Conservation (phyloP, 805 yeast genomes). For the Saccharomyces eubayanus region DNA sequence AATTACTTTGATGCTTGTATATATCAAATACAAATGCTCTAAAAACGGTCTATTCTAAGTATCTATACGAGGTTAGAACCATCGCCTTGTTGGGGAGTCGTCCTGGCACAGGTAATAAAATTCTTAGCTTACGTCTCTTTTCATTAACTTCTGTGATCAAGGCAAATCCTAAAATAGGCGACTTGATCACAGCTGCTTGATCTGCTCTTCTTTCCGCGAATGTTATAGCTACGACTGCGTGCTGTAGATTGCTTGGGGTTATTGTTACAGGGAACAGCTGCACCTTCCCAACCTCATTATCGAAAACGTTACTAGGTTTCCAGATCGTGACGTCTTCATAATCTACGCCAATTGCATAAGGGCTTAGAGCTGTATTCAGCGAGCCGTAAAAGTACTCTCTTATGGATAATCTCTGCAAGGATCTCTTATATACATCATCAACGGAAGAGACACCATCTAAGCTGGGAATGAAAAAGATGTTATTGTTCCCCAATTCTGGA, state of each 20-base stretch:
- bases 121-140: slow-evolving; percentile 52
- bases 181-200: slow-evolving; percentile 39
- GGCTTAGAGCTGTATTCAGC: slow-evolving; percentile 57
- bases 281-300: slow-evolving; percentile 20
- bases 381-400: slow-evolving; percentile 88
- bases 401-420: slow-evolving; percentile 65
- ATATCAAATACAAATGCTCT: not conserved
- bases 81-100: slow-evolving; percentile 67
- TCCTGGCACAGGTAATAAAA: slow-evolving; percentile 84
- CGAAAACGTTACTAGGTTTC: slow-evolving; percentile 37
- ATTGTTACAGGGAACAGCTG: slow-evolving; percentile 36
- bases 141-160: slow-evolving; percentile 69
- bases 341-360: slow-evolving; percentile 75
- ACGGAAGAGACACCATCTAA: slow-evolving; percentile 72
- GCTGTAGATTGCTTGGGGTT: slow-evolving; percentile 51
- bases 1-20: not conserved
- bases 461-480: slow-evolving; percentile 50
- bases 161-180: slow-evolving; percentile 72
- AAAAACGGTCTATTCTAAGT: slow-evolving; percentile 49
- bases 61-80: slow-evolving; percentile 70
- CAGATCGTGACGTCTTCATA: slow-evolving; percentile 52
- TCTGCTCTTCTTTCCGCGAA: slow-evolving; percentile 42
- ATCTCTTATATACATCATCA: slow-evolving; percentile 61
- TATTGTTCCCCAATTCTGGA: slow-evolving; percentile 9
- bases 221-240: slow-evolving; percentile 62